Evolutionary conservation across 345 rosid species (phyloP).

Genomic region (Eucalyptus dawsonii): DNA sequence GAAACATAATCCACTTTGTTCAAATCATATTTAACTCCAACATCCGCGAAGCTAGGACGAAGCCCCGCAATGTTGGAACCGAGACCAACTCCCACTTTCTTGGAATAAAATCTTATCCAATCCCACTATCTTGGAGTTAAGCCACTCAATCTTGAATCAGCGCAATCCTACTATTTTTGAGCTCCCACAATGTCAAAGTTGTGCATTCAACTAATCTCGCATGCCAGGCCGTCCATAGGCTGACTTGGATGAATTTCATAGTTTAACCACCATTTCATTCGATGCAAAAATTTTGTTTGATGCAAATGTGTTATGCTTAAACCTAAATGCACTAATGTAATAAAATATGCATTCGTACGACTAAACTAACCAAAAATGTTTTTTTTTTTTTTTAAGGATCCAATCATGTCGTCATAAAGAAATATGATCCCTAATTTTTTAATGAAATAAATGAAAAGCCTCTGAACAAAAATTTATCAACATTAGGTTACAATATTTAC

Average conservation of each 20-base stretch:
- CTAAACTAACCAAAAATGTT: not conserved
- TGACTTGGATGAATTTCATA: too few relatives aligned
- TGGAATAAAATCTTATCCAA: not conserved
- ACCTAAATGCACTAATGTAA: not conserved
- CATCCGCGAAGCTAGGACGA: not conserved
- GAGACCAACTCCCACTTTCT: not conserved
- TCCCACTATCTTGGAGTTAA: not conserved
- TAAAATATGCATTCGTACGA: fast-evolving
- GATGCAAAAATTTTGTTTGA: not conserved
- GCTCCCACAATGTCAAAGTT: not conserved
- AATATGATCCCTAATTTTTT: too few relatives aligned
- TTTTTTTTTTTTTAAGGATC: too few relatives aligned
- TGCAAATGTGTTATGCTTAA: not conserved
- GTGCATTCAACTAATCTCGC: too few relatives aligned
- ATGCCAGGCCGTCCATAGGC: too few relatives aligned
- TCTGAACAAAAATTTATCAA: too few relatives aligned
- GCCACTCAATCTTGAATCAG: not conserved
- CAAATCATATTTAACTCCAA: not conserved
- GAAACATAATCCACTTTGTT: not conserved
- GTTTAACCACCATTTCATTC: not conserved
- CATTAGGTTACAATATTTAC: too few relatives aligned
- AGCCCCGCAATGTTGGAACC: not conserved
- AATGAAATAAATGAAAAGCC: too few relatives aligned
- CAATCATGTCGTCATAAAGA: too few relatives aligned
- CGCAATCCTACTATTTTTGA: not conserved